Conservation (phyloP, 352 stramenopile genomes). For the Phytophthora fragariae region DNA sequence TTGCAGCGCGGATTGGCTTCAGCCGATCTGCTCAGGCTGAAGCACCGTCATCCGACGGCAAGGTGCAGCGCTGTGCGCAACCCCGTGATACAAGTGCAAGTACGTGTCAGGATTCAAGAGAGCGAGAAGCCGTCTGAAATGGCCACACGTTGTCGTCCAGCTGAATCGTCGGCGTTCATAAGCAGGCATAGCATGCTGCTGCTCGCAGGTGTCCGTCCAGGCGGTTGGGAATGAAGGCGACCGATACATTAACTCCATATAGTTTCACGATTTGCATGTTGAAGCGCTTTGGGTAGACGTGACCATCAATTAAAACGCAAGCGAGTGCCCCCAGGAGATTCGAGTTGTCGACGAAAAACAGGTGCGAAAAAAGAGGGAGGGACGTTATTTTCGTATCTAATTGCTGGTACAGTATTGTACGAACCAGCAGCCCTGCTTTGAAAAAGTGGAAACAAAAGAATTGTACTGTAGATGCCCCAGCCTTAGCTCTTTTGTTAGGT, state of each 20-base stretch:
- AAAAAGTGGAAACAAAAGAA: no score
- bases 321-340: constrained; percentile 2
- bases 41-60: background rate
- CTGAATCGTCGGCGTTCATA: constrained; percentile 9
- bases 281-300: constrained; percentile 9
- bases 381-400: no score
- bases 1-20: background rate
- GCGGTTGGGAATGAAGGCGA: constrained; percentile 9
- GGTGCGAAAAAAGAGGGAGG: constrained; percentile 3
- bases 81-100: constrained; percentile 9
- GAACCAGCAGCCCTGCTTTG: no score
- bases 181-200: background rate
- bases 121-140: constrained; percentile 16
- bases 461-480: no score
- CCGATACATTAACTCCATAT: background rate
- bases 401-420: no score
- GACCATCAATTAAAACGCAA: constrained; percentile 16
- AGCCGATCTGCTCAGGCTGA: constrained; percentile 5
- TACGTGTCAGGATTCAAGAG: background rate
- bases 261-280: constrained; percentile 32
- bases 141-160: background rate
- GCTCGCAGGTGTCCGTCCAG: constrained; percentile 8
- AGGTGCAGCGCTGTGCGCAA: constrained; percentile 13
- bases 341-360: constrained; percentile 18
- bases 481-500: no score